Evolutionary conservation across 2,329 filamentous ascomycete species (phyloP), one percentile per base, ranked within the genome.

Genomic region (Tricladium varicosporioides): DNA sequence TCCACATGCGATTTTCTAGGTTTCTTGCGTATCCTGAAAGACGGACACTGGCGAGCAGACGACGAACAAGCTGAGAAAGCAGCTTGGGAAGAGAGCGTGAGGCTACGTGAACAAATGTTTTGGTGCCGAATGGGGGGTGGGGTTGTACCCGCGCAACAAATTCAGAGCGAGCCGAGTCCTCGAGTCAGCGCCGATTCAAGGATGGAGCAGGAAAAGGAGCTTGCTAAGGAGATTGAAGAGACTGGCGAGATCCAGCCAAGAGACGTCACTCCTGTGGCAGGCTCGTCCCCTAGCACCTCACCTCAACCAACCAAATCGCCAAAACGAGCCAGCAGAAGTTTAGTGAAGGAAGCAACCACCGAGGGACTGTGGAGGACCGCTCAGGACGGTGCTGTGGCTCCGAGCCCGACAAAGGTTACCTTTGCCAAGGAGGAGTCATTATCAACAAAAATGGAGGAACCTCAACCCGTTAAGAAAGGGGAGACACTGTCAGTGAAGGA

Each of bases 61-160:
- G 89, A 89, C 56, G 84, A 88, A 42, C 91, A 94, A 50, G 89
- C 92, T 33, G 91, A 95, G 73, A 91, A 89, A 69, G 84, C 85
- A 27, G 91, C 92, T 0, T 99, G 94, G 94, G 93, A 97, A 70
- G 94, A 99, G 76, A 91, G 91, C 56, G 89, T 97, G 10, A 84
- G 88, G 31, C 74, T 97, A 48, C 82, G 94, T 51, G 94, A 99
- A 72, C 87, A 93, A 65, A 96, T 99, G 89, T 99, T 99, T 71
- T 99, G 94, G 94, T 85, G 90, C 51, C 84, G 94, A 54, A 85
- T 99, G 52, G 93, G 93, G 22, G 94, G 92, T 27, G 94, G 94
- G 13, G 91, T 99, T 1, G 76, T 97, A 11, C 94, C 93, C 1
- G 54, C 57, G 13, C 64, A 68, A 16, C 60, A 67, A 48, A 49